Percentiles rank a stretch among this genome's conserved stretches.
Evolutionary conservation across 345 rosid genomes (phyloP).

Genomic region (Clarkia xantiana): DNA sequence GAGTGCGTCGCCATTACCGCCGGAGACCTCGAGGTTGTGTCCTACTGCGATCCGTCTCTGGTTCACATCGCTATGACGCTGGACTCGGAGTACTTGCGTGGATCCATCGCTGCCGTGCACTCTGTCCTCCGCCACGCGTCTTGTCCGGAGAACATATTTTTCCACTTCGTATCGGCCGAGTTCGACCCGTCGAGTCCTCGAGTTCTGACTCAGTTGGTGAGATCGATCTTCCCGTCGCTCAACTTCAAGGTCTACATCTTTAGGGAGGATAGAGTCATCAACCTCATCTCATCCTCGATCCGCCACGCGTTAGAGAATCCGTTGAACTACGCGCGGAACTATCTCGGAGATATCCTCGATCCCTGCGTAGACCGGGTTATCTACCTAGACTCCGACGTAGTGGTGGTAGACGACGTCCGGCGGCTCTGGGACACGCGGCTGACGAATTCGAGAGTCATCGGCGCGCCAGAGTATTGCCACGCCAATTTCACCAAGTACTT

Average conservation of each 20-base stretch:
- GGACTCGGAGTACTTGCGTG: constrained; percentile 83
- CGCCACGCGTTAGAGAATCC: constrained; percentile 86
- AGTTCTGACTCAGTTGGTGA: constrained; percentile 53
- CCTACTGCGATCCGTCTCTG: constrained; percentile 56
- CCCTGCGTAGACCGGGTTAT: constrained; percentile 77
- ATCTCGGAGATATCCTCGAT: constrained; percentile 74
- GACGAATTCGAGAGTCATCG: constrained; percentile 46
- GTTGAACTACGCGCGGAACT: constrained; percentile 75
- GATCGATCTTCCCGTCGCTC: constrained; percentile 81
- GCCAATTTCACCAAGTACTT: constrained; percentile 89
- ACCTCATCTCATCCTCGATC: constrained; percentile 74
- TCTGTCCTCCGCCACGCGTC: constrained; percentile 84
- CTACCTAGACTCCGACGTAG: constrained; percentile 83
- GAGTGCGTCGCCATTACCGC: constrained; percentile 27
- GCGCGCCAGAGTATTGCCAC: constrained; percentile 93
- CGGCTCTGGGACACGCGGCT: constrained; percentile 58
- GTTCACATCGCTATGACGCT: constrained; percentile 91
- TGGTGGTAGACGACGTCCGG: constrained; percentile 69
- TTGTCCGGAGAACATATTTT: constrained; percentile 76
- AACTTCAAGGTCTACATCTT: constrained; percentile 84
- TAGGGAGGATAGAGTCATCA: constrained; percentile 72
- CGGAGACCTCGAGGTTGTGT: constrained; percentile 7
- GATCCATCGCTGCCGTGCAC: constrained; percentile 88
- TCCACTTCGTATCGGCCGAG: constrained; percentile 86
- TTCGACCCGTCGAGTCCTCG: constrained; percentile 84